A percentile compares a stretch with the other conserved stretches of the same genome.
Conservation (phyloP, 345 rosid genomes). For the Toxicodendron radicans region DNA sequence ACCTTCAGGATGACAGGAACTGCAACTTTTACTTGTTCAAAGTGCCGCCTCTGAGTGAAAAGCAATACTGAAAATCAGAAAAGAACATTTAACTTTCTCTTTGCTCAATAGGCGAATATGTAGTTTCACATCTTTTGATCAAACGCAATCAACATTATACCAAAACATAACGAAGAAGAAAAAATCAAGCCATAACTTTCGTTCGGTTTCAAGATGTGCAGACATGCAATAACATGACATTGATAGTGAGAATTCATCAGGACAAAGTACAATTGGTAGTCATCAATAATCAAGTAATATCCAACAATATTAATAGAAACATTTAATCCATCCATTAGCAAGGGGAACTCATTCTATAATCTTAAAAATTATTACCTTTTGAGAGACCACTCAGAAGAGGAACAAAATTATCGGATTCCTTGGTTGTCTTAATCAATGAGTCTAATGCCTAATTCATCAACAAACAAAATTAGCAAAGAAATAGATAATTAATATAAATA, state of each 20-base stretch:
- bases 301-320: no score
- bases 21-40: slow-evolving; percentile 72
- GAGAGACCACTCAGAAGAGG: slow-evolving; percentile 75
- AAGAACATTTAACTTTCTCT: slow-evolving; percentile 16
- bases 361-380: slow-evolving; percentile 50
- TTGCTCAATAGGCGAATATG: slow-evolving; percentile 7
- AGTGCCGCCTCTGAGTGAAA: slow-evolving; percentile 66
- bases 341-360: neutral
- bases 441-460: slow-evolving; percentile 65
- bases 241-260: neutral
- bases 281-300: no score
- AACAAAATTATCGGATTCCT: slow-evolving; percentile 42
- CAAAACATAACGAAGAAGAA: neutral
- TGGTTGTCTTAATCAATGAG: slow-evolving; percentile 39
- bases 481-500: neutral
- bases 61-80: slow-evolving; percentile 55
- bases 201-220: neutral
- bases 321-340: neutral
- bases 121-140: neutral
- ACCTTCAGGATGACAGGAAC: slow-evolving; percentile 61
- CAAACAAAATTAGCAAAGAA: slow-evolving; percentile 14
- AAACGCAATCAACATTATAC: neutral
- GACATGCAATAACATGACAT: neutral
- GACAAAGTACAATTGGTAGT: no score
- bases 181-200: neutral